Evolutionary conservation across 768 basidiomycete genomes (phyloP), one percentile per base, ranked within the genome.

Genomic region (Mycena olivaceomarginata): DNA sequence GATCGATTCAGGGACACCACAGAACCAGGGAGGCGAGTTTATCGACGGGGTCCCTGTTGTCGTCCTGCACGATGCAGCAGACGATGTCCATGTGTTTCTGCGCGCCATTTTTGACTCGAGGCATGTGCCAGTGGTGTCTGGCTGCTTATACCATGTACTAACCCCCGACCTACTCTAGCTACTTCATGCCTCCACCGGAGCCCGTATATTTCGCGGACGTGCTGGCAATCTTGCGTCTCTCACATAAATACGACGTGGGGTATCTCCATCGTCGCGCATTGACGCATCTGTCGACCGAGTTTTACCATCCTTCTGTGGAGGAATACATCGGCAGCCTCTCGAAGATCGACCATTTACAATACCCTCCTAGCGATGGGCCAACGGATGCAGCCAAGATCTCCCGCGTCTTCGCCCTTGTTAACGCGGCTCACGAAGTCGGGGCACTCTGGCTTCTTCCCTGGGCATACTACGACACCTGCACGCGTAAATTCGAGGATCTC

Each of bases 81-180:
- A 70, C 12, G 68, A 70, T 40, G 56, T 70, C 16, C 56, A 70
- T 11, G 68, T 59, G 11, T 70, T 70, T 37, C 22, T 70, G 12
- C 67, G 67, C 15, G 67, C 67, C 8, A 57, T 69, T 43, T 70
- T 70, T 31, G 68, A 70, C n/a, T 70, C 68, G n/a, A 70, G 68
- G 56, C 59, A 59, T 25, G 25, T 25, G 25, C 25, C 25, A 25
- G 25, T 25, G 25, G 25, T 25, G 25, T 25, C 25, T 25, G 25
- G 25, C 25, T 25, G 25, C 25, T 25, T 25, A 25, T 25, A 25
- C 25, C 25, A 25, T 25, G 25, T 25, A 2, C 25, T 25, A 25
- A 25, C n/a, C 20, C 51, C 20, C 16, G 51, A 7, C 39, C 13
- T 25, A 25, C 25, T 25, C 25, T 25, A 70, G 68, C 25, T 70